Conservation (phyloP, 2,329 filamentous ascomycete species). For the Cordyceps cicadae region DNA sequence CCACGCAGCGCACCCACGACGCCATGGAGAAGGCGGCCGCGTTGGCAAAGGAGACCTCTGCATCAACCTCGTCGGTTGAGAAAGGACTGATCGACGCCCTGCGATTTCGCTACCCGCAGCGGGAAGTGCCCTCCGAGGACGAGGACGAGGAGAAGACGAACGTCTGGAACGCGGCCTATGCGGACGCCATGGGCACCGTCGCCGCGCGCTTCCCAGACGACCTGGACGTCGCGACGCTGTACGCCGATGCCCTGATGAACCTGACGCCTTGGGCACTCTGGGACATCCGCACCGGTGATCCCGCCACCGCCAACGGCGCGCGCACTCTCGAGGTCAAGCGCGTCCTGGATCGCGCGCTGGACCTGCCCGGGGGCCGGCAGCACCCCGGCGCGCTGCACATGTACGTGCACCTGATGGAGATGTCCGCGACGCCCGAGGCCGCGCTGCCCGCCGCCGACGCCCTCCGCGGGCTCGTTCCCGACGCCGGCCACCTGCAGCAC, state of each 20-base stretch:
- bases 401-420: slow-evolving; percentile 69
- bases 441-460: slow-evolving; percentile 49
- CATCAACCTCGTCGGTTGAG: slow-evolving; percentile 33
- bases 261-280: slow-evolving; percentile 39
- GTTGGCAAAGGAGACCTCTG: background rate
- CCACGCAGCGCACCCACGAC: slow-evolving; percentile 30
- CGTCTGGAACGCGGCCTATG: slow-evolving; percentile 27
- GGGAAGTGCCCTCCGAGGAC: slow-evolving; percentile 25
- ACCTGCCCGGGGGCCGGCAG: slow-evolving; percentile 25
- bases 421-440: slow-evolving; percentile 53
- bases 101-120: slow-evolving; percentile 47
- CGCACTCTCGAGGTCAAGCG: slow-evolving; percentile 26
- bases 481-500: slow-evolving; percentile 59
- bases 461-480: slow-evolving; percentile 54
- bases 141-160: slow-evolving; percentile 38
- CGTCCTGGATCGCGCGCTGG: slow-evolving; percentile 40
- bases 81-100: slow-evolving; percentile 56
- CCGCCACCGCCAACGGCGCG: slow-evolving; percentile 20
- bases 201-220: slow-evolving; percentile 31
- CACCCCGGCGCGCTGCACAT: slow-evolving; percentile 68
- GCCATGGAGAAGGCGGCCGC: slow-evolving; percentile 23
- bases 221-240: slow-evolving; percentile 29
- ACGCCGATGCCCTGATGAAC: slow-evolving; percentile 40
- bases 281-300: slow-evolving; percentile 28
- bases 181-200: slow-evolving; percentile 32